A percentile compares a stretch with the other conserved stretches of the same genome.
Conservation (phyloP, 495 filamentous ascomycete species). For the Penicillium lagena region DNA sequence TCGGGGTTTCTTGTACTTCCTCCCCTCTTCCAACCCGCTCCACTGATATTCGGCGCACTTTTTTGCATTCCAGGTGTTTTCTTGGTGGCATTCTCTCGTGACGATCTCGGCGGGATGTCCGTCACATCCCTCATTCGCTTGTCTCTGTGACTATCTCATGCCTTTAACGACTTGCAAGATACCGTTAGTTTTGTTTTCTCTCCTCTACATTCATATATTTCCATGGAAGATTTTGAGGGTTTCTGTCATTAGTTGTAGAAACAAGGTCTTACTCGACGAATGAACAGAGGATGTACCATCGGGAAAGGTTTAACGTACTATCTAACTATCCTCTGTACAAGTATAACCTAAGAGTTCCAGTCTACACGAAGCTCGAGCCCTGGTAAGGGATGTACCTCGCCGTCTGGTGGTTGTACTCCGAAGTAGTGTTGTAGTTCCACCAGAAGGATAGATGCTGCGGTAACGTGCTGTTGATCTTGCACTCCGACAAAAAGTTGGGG, state of each 20-base stretch:
- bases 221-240: no score
- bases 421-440: slow-evolving; percentile 18
- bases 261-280: no score
- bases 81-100: slow-evolving; percentile 2
- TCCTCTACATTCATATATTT: no score
- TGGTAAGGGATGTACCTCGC: no score
- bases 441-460: slow-evolving; percentile 18
- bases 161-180: slow-evolving; percentile 13
- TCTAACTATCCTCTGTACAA: no score
- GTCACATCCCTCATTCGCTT: slow-evolving; percentile 4
- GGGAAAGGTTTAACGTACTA: no score
- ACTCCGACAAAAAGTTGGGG: slow-evolving; percentile 6
- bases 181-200: neutral
- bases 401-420: slow-evolving; percentile 2
- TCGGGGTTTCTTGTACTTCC: slow-evolving; percentile 3
- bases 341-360: no score
- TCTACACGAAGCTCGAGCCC: no score
- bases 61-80: slow-evolving; percentile 1
- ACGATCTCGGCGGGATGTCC: slow-evolving; percentile 4
- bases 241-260: no score
- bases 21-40: no score
- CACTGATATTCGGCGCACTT: no score
- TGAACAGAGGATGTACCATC: no score
- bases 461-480: slow-evolving; percentile 8
- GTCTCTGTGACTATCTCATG: slow-evolving; percentile 11